Evolutionary conservation across 371 early-diverging fungal species (phyloP).

Genomic region (Sporodiniella umbellata): DNA sequence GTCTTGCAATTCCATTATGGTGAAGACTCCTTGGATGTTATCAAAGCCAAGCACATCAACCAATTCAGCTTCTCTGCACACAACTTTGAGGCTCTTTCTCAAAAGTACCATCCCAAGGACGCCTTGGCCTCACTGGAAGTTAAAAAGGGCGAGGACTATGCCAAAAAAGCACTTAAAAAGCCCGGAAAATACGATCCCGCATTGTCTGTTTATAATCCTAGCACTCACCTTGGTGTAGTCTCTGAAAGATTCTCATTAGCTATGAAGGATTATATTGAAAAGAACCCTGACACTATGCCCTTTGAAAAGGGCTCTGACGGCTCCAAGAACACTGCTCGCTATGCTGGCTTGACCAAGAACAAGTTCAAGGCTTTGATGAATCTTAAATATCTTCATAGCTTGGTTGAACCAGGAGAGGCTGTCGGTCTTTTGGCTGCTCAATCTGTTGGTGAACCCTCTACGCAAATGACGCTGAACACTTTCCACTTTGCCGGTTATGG

Average conservation of each 20-base stretch:
- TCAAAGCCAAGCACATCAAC: conserved; percentile 88
- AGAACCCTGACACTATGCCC: conserved; percentile 61
- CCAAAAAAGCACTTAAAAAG: conserved; percentile 77
- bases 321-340: conserved; percentile 58
- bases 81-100: conserved; percentile 81
- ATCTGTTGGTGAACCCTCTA: conserved; percentile 99
- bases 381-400: conserved; percentile 89
- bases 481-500: conserved; percentile 99
- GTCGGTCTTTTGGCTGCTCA: conserved; percentile 99
- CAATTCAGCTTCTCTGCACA: conserved; percentile 93
- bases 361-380: conserved; percentile 91
- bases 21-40: conserved; percentile 98
- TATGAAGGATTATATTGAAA: conserved; percentile 68
- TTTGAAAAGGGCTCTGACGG: conserved; percentile 48
- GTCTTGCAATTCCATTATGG: conserved; percentile 99
- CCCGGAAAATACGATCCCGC: conserved; percentile 79
- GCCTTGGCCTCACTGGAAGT: conserved; percentile 74
- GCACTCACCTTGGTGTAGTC: conserved; percentile 85
- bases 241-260: conserved; percentile 80
- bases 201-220: conserved; percentile 77
- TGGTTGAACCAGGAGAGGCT: conserved; percentile 97
- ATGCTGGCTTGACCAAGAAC: conserved; percentile 49
- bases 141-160: conserved; percentile 73
- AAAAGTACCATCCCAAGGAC: conserved; percentile 77
- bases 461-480: conserved; percentile 99